Conservation (phyloP, 371 early-diverging fungal genomes). For the Syncephalastrum contaminatum region DNA sequence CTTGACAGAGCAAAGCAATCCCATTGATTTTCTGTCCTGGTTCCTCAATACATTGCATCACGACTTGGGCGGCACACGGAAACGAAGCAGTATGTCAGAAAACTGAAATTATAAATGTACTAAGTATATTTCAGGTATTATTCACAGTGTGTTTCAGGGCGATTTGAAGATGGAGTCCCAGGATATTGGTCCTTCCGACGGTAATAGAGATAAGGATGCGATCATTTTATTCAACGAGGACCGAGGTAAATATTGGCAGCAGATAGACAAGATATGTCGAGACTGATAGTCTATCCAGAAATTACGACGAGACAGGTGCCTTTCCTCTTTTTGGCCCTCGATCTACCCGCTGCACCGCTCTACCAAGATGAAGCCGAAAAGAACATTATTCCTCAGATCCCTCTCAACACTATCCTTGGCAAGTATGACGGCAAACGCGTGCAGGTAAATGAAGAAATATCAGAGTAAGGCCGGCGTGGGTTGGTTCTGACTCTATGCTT, state of each 20-base stretch:
- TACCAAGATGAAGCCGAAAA: slow-evolving; percentile 88
- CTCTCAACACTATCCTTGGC: slow-evolving; percentile 71
- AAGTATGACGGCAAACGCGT: slow-evolving; percentile 84
- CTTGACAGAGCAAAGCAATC: slow-evolving; percentile 83
- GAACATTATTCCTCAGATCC: slow-evolving; percentile 93
- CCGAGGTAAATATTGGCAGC: slow-evolving; percentile 26
- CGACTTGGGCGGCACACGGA: slow-evolving; percentile 81
- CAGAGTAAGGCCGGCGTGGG: not conserved
- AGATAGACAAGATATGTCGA: not conserved
- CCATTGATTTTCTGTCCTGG: slow-evolving; percentile 92
- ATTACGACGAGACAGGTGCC: slow-evolving; percentile 56
- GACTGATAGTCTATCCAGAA: slow-evolving; percentile 26
- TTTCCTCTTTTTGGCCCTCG: slow-evolving; percentile 87
- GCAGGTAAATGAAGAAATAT: slow-evolving; percentile 45
- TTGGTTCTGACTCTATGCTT: not conserved
- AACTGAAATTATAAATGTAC: too few relatives aligned
- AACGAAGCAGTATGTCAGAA: slow-evolving; percentile 61
- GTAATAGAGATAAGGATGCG: slow-evolving; percentile 30
- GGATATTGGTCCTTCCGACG: slow-evolving; percentile 41
- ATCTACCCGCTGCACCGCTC: slow-evolving; percentile 91
- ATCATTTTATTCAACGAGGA: slow-evolving; percentile 40
- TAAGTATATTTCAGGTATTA: slow-evolving; percentile 49
- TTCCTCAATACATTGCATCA: slow-evolving; percentile 88
- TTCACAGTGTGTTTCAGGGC: slow-evolving; percentile 86
- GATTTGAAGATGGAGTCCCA: slow-evolving; percentile 75